Evolutionary conservation across 2,329 filamentous ascomycete genomes (phyloP), one percentile per base, ranked within the genome.

Genomic region (Penicillium sp.): DNA sequence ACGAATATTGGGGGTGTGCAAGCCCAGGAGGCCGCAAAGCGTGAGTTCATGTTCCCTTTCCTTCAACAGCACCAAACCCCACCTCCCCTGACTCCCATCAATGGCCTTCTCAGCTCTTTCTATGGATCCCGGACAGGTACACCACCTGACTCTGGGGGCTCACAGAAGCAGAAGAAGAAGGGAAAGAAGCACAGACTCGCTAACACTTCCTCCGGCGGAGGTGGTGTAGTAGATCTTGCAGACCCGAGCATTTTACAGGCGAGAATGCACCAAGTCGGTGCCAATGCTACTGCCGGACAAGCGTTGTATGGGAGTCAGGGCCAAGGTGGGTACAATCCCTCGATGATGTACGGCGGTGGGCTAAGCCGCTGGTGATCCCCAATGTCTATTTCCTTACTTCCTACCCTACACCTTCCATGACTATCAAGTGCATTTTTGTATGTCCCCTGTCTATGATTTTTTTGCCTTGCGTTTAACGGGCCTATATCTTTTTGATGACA

Each of bases 151-250:
- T 87, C 88, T 81, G 89, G 63, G 43, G 57, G 89, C 81, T 77
- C 79, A 75, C 88, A 90, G 81, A 95, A 96, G 88, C 92, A 95
- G 86, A 96, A 96, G 89, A 97, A 96, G 87, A 96, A 96, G 91
- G 92, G 92, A 83, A 97, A 96, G 87, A 97, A 97, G 91, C 93
- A 97, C 85, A 95, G 92, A 88, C 92, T 97, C 88, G 93, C 92
- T 94, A 96, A 97, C 91, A 97, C 93, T 93, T 96, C 92, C 90
- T 97, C 93, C 87, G 96, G 92, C 87, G 92, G 92, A 86, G 90
- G 91, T 90, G 92, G 90, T 83, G 87, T 97, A 93, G 92, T 95
- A 83, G 92, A 97, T 95, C 91, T 96, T 92, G 91, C 90, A 84
- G 92, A 97, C 91, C 93, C 93, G 85, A 96, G 91, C 85, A 97